Conservation (phyloP, 495 filamentous ascomycete species). For the Physcia stellaris region DNA sequence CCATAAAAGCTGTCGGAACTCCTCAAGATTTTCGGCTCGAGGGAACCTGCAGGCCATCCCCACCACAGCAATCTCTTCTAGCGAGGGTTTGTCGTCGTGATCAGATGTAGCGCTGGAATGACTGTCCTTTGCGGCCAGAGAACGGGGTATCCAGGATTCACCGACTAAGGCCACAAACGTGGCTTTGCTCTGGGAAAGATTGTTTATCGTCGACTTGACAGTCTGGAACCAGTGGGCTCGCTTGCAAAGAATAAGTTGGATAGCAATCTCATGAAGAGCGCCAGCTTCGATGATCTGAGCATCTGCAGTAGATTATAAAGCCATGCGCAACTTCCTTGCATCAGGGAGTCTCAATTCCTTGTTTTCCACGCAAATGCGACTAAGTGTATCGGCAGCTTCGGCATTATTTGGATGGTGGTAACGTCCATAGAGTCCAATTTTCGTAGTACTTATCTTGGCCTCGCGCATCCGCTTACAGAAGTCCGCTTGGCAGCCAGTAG, state of each 20-base stretch:
- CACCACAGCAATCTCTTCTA: slow-evolving; percentile 28
- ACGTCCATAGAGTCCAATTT: slow-evolving; percentile 24
- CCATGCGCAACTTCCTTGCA: slow-evolving; percentile 3
- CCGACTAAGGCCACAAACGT: slow-evolving; percentile 6
- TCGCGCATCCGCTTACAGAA: slow-evolving; percentile 18
- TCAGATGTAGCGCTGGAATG: no score
- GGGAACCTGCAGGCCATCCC: slow-evolving; percentile 29
- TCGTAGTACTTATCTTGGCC: slow-evolving; percentile 16
- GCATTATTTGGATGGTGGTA: slow-evolving; percentile 23
- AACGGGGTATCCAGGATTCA: slow-evolving; percentile 7
- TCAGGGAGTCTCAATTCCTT: slow-evolving; percentile 12
- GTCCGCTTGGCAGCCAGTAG: slow-evolving; percentile 9
- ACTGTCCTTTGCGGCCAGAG: no score
- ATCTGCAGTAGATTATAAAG: slow-evolving; percentile 13
- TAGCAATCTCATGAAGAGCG: slow-evolving; percentile 7
- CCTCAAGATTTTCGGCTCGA: slow-evolving; percentile 23
- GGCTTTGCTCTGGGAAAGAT: neutral
- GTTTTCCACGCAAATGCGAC: slow-evolving; percentile 9
- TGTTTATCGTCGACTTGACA: slow-evolving; percentile 6
- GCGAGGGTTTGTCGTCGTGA: neutral
- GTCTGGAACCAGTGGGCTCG: slow-evolving; percentile 10
- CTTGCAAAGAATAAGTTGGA: slow-evolving; percentile 9
- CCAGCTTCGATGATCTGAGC: slow-evolving; percentile 7
- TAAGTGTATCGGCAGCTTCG: slow-evolving; percentile 7
- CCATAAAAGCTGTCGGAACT: slow-evolving; percentile 24